Base-by-base conservation (phyloP, 2,329 filamentous ascomycete species). In the Neonectria ditissima region DNA sequence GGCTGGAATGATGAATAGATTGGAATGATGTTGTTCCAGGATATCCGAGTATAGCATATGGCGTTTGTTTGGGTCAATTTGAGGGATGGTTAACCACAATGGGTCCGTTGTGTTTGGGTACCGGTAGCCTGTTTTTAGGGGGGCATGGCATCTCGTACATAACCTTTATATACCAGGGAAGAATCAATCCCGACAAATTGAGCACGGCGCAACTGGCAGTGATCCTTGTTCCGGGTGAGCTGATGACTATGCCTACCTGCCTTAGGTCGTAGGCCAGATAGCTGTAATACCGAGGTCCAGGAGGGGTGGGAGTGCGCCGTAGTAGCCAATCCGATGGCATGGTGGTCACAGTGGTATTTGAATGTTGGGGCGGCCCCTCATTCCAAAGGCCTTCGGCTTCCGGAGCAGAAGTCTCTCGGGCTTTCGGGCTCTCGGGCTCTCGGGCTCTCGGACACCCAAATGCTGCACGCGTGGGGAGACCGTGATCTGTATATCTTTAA, bases 1-100 rank as follows among this genome's bases (percentile, higher is more conserved):
- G 47, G 28, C 28, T 48, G 37, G 24, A 34, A 14, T 22, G 51
- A 50, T 28, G 26, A 44, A 41, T 43, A 48, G 39, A 44, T 61
- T 50, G 20, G 16, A 44, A 45, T 41, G 16, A 50, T 52, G 14
- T 52, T 47, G 59, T 62, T 70, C 57, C 22, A 28, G 43, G 48
- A 54, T 39, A 45, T 63, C 45, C 52, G 13, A 48, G 59, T 54
- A 63, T 68, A 55, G 61, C 72, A 74, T 74, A 64, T 63, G 72
- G 70, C 68, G 68, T 72, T 68, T 53, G 56, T 53, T 62, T 14
- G 52, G 43, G 52, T 63, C 43, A 48, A 44, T 64, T 66, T 22
- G 66, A 60, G 39, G 18, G 39, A 20, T 44, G 30, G 44, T 45
- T 62, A 44, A 44, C 62, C 55, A 51, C 34, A 60, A 62, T 53